Evolutionary conservation across 176 grass and related monocot species (phyloP).

Genomic region (Avena eriantha): DNA sequence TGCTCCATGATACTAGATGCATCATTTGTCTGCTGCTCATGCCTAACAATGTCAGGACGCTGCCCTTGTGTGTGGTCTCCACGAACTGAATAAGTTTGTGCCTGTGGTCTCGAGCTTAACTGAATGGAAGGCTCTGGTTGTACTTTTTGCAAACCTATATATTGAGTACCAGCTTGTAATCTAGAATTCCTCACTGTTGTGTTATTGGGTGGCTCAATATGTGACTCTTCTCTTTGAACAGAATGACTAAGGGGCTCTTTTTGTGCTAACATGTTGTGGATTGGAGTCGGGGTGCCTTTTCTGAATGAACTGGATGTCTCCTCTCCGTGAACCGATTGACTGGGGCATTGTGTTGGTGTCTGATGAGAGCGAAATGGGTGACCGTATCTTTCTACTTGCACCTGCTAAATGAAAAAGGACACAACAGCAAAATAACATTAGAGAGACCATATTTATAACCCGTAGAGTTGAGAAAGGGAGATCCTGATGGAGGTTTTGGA

Average conservation of each 20-base stretch:
- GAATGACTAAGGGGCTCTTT: conserved; percentile 26
- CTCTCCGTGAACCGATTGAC: conserved; percentile 38
- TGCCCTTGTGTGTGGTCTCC: not conserved
- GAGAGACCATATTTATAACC: not conserved
- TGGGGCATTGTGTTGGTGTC: not conserved
- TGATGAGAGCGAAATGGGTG: not conserved
- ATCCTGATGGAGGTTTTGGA: conserved; percentile 17
- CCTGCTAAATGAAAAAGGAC: conserved; percentile 10
- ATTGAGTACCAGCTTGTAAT: conserved; percentile 13
- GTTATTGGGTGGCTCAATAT: conserved; percentile 3
- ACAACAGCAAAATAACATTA: not conserved
- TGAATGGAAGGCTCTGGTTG: conserved; percentile 17
- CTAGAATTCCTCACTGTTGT: conserved; percentile 23
- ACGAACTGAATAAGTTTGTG: conserved; percentile 17
- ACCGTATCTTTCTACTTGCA: conserved; percentile 22
- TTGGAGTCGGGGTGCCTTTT: not conserved
- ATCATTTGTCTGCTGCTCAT: conserved; percentile 4
- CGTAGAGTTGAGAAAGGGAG: conserved; percentile 4
- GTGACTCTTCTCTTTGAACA: conserved; percentile 13
- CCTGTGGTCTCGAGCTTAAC: not conserved
- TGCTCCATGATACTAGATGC: conserved; percentile 17
- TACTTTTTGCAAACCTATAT: conserved; percentile 13
- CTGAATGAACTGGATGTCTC: conserved; percentile 34
- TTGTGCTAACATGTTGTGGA: not conserved
- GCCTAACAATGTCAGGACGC: not conserved